Evolutionary conservation across 805 yeast species (phyloP).

Genomic region (Hemisphaericaspora nanyangensis): DNA sequence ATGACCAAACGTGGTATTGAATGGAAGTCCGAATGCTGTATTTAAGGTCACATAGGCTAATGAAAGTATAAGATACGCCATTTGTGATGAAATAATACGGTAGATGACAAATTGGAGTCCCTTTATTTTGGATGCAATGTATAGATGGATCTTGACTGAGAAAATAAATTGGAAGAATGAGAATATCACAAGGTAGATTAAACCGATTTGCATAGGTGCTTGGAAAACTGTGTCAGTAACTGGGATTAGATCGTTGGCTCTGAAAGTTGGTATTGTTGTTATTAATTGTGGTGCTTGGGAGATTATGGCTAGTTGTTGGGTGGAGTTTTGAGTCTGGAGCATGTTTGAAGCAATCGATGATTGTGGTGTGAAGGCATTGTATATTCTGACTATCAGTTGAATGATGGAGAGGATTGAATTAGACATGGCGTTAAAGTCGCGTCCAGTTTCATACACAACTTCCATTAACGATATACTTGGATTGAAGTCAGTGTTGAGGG

Average conservation of each 20-base stretch:
- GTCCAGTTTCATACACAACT: conserved; percentile 28
- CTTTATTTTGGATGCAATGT: conserved; percentile 21
- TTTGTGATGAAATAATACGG: conserved; percentile 24
- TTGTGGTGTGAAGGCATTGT: conserved; percentile 13
- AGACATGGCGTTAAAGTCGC: conserved; percentile 28
- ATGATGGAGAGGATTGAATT: conserved; percentile 18
- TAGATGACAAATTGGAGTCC: conserved; percentile 22
- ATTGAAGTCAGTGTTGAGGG: conserved; percentile 13
- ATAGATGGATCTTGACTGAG: conserved; percentile 22
- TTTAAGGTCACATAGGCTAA: conserved; percentile 27
- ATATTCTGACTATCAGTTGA: conserved; percentile 14
- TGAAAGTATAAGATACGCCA: conserved; percentile 23
- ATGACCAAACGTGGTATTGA: conserved; percentile 20
- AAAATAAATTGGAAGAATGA: conserved; percentile 32
- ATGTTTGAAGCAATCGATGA: conserved; percentile 16
- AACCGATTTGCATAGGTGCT: conserved; percentile 31
- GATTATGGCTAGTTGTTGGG: conserved; percentile 7
- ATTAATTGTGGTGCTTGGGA: conserved; percentile 19
- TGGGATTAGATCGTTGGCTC: conserved; percentile 20
- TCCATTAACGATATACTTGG: conserved; percentile 19
- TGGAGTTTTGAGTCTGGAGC: conserved; percentile 9
- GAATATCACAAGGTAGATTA: conserved; percentile 28
- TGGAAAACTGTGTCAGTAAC: conserved; percentile 20
- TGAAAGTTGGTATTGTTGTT: conserved; percentile 22
- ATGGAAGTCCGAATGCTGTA: conserved; percentile 23